Base-by-base conservation (phyloP, 331 rosid species). In the Erythrophleum ivorense region DNA sequence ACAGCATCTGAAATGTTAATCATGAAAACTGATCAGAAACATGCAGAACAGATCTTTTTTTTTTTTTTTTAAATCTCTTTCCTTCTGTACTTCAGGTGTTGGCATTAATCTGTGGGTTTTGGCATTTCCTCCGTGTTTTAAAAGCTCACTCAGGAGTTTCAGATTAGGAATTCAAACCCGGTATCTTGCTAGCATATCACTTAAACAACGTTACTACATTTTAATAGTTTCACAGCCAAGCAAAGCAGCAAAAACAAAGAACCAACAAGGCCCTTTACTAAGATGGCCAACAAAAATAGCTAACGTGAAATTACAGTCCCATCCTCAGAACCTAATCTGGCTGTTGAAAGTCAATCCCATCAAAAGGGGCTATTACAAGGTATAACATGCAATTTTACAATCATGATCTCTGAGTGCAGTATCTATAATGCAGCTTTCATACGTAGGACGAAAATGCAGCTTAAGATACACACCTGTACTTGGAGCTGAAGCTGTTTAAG, bases 401-500 rank as follows among this genome's bases (percentile, higher is more conserved):
- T 68, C 54, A 48, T 34, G 63, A 50, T 53, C 72, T 67, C 31
- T 24, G 43, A 31, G 19, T 64, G 34, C 40, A 34, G 5, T 41
- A 57, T 19, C 67, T 58, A 21, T 41, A 59, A 19, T 67, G 43
- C 63, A 63, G 24, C 31, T 70, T 41, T 14, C 12, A 74, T 0
- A n/a, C 7, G 54, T 62, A 67, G 78, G 57, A 46, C 78, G 74
- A 77, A n/a, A 78, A 13, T 19, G 76, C 71, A 72, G 38, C 48
- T 77, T 21, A 50, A 38, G 80, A 64, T 46, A 64, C 87, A 41
- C 18, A 90, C 98, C 94, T 94, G 98, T 63, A 94, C 98, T 89
- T 94, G 98, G 70, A 94, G 98, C 89, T 94, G 98, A 89, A 94
- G 98, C 87, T 92, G 98, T 87, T 94, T 94, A 53, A 94, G 92